Evolutionary conservation across 805 yeast species (phyloP).

Genomic region (Saccharomyces mikatae): DNA sequence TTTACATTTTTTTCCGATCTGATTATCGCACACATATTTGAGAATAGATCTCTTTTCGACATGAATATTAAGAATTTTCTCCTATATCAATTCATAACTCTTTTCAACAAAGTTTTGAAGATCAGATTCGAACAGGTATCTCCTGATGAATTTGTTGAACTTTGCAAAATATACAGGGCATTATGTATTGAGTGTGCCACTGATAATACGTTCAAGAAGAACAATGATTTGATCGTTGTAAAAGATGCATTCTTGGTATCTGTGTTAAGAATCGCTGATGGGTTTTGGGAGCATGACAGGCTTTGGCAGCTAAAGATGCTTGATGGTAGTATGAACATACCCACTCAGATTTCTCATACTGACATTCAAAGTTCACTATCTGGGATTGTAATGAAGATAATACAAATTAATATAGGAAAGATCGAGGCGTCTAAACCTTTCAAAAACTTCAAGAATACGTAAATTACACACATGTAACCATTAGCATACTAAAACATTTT

Average conservation of each 20-base stretch:
- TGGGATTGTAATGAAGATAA: not conserved
- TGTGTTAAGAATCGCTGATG: conserved; percentile 14
- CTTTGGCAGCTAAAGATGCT: not conserved
- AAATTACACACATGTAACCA: not conserved
- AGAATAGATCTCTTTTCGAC: conserved; percentile 1
- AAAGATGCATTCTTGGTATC: conserved; percentile 5
- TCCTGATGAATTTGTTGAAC: conserved; percentile 12
- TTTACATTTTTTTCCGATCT: conserved; percentile 9
- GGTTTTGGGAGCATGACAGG: conserved; percentile 13
- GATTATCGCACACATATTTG: conserved; percentile 11
- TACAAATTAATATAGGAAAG: not conserved
- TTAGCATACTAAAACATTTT: not conserved
- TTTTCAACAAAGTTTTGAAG: conserved; percentile 12
- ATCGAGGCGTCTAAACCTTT: not conserved
- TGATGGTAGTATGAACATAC: not conserved
- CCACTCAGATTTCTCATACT: not conserved
- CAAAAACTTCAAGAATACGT: not conserved
- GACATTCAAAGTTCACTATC: not conserved
- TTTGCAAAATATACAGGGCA: conserved; percentile 10
- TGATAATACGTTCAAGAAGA: not conserved
- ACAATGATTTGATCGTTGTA: conserved; percentile 1
- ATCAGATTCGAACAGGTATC: conserved; percentile 14
- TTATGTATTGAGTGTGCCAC: conserved; percentile 6
- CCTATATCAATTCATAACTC: conserved; percentile 3
- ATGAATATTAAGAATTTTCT: not conserved